These are phyloP conservation scores for Cytospora chrysosperma DNA, from an alignment of 2,329 filamentous ascomycete genomes.

Conservation along the genomic window DNA sequence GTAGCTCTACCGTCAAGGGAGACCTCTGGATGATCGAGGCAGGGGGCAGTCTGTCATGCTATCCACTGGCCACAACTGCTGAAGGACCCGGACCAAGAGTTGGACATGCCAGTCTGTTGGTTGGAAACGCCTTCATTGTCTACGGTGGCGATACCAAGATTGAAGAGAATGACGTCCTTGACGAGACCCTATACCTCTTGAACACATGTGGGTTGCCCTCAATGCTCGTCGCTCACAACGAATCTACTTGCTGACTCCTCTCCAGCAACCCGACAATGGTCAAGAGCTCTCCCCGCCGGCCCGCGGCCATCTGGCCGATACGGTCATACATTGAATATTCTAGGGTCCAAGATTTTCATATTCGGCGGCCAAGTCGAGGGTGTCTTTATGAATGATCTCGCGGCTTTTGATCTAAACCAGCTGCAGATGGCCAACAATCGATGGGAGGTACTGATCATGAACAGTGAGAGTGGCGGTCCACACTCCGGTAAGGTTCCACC, in stretches of 20 bases:
- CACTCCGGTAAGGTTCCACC: constrained; percentile 71
- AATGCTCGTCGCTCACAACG: not conserved
- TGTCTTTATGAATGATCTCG: constrained; percentile 95
- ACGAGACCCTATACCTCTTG: constrained; percentile 92
- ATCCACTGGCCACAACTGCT: constrained; percentile 84
- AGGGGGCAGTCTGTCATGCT: constrained; percentile 82
- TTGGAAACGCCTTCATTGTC: constrained; percentile 98
- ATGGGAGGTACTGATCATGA: constrained; percentile 89
- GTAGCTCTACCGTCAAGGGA: constrained; percentile 92
- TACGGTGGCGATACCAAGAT: constrained; percentile 98
- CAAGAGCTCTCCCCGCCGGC: constrained; percentile 83
- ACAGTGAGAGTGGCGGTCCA: constrained; percentile 62
- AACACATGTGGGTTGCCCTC: constrained; percentile 79
- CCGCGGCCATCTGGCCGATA: constrained; percentile 87
- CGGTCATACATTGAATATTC: constrained; percentile 92
- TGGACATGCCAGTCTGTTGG: constrained; percentile 87
- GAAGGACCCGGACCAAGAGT: constrained; percentile 95
- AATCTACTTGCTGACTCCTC: constrained; percentile 27
- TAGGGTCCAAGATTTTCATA: constrained; percentile 95
- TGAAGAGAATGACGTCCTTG: constrained; percentile 84
- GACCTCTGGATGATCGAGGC: constrained; percentile 98
- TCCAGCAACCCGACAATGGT: constrained; percentile 95
- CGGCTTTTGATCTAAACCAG: constrained; percentile 94
- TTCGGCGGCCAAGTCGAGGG: constrained; percentile 98
- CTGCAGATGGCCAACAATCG: constrained; percentile 86